Conservation (phyloP, 805 yeast genomes). For the Candida hispaniensis region DNA sequence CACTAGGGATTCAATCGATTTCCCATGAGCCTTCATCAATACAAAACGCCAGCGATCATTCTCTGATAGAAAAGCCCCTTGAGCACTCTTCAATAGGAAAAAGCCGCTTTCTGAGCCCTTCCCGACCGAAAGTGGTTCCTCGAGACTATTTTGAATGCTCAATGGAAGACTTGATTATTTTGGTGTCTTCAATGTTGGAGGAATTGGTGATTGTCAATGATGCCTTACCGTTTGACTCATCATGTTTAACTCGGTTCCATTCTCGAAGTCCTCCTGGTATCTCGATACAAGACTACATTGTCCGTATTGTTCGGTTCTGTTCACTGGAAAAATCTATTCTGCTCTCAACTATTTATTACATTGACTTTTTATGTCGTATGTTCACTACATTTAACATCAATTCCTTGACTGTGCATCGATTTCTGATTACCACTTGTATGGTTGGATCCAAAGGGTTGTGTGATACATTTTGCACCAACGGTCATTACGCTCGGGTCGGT, state of each 20-base stretch:
- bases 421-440: constrained; percentile 79
- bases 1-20: not conserved
- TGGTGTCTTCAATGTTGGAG: constrained; percentile 70
- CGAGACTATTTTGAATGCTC: constrained; percentile 52
- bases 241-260: constrained; percentile 72
- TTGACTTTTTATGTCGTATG: constrained; percentile 69
- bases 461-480: constrained; percentile 87
- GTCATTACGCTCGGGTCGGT: constrained; percentile 92
- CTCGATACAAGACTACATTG: constrained; percentile 63
- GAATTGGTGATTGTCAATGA: constrained; percentile 72
- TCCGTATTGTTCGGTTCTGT: constrained; percentile 72
- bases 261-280: constrained; percentile 88
- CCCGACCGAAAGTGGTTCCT: constrained; percentile 32
- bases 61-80: not conserved
- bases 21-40: not conserved
- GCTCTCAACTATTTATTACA: constrained; percentile 75
- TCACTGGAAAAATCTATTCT: constrained; percentile 75
- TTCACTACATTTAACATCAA: constrained; percentile 75
- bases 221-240: constrained; percentile 31
- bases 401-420: constrained; percentile 88
- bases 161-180: constrained; percentile 53
- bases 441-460: constrained; percentile 85
- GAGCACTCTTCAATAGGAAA: not conserved
- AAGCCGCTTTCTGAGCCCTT: not conserved
- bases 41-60: not conserved